Base-by-base conservation (phyloP, 148 eudicot genomes). In the Mesembryanthemum crystallinum region DNA sequence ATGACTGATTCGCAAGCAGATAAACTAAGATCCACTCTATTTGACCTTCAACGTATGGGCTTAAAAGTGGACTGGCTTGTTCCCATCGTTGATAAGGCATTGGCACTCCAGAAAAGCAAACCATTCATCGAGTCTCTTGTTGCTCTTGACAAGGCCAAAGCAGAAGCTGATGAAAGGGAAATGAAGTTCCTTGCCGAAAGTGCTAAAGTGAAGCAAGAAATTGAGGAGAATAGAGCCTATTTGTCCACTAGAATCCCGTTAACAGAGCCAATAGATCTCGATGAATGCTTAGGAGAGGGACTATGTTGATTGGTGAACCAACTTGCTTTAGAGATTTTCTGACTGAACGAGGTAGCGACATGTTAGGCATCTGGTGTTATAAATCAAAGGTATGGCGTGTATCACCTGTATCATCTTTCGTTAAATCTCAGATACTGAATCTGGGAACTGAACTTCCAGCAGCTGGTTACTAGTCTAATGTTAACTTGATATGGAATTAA, bases 61-160 rank as follows among this genome's bases (percentile, higher is more conserved):
- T 32, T 77, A 42, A 77, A 63, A 37, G 71, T 77, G 15, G 55
- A 77, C 52, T 77, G 70, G 71, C 27, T 78, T 63, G 55, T 52
- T 52, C 63, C 75, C 1, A 9, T 2, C 21, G 67, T 77, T 17
- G 64, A 71, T 3, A 63, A 71, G 23, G 74, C 75, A 10, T 27
- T 17, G 24, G 33, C 58, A 23, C 8, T 77, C 51, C 80, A 47
- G 4, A 49, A 63, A 39, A 69, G 35, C 52, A 70, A 17, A 42
- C 7, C 35, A 15, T 1, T 70, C 4, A 52, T 77, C 13, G 75
- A 77, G 30, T 71, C 80, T 7, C 45, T 47, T n/a, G 58, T 6
- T 25, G 49, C 20, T 27, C 2, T 76, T 13, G 78, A 76, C 20
- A 76, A 35, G 25, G 65, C 37, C 25, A 76, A 35, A 67, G 72